A percentile compares a stretch with the other conserved stretches of the same genome.
Evolutionary conservation across 495 filamentous ascomycete genomes (phyloP).

Genomic region (Parachaetomium inaequale): DNA sequence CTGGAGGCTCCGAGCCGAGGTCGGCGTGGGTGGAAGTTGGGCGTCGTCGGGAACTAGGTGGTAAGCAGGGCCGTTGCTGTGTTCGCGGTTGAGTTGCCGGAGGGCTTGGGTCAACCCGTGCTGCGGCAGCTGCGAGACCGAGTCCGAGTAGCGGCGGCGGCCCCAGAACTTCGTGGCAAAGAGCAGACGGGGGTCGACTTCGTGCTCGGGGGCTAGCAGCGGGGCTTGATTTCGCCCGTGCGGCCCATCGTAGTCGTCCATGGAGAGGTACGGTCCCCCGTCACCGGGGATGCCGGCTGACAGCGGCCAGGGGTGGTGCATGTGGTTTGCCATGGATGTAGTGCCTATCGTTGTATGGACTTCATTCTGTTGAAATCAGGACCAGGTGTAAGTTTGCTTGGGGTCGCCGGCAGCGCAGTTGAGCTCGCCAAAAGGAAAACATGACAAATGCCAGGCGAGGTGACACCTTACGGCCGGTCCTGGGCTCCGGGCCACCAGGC

Average conservation of each 20-base stretch:
- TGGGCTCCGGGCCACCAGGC: no score
- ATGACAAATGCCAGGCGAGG: not conserved
- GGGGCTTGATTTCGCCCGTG: not conserved
- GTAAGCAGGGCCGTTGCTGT: not conserved
- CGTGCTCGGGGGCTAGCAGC: not conserved
- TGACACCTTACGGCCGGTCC: not conserved
- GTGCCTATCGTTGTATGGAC: not conserved
- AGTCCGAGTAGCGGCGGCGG: constrained; percentile 9
- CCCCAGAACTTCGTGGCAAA: constrained; percentile 5
- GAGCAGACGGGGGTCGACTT: not conserved
- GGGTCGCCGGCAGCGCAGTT: not conserved
- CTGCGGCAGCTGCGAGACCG: not conserved
- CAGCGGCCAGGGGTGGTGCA: not conserved
- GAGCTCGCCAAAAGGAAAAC: no score
- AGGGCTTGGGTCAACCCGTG: not conserved
- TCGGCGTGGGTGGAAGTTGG: not conserved
- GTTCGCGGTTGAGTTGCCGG: not conserved
- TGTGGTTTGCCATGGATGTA: not conserved
- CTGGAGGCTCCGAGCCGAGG: not conserved
- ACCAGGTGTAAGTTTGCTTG: not conserved
- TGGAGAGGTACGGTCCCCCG: not conserved
- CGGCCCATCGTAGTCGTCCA: not conserved
- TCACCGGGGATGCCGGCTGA: not conserved
- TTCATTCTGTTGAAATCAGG: not conserved
- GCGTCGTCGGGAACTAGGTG: no score